These are phyloP conservation scores for Sporothrix euskadiensis DNA, from an alignment of 2,329 filamentous ascomycete species.

Conservation along the genomic window DNA sequence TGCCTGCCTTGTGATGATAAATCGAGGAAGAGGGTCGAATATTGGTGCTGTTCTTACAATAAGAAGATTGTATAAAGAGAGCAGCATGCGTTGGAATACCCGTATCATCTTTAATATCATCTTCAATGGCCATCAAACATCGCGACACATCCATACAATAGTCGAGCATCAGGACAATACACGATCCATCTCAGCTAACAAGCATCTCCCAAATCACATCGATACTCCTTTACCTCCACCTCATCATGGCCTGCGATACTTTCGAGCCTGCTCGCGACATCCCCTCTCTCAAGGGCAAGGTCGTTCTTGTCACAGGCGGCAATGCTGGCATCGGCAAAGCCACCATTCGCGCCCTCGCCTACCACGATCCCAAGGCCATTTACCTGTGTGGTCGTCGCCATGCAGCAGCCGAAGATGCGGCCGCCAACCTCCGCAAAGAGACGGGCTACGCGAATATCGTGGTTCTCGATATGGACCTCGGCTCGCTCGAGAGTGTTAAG, in stretches of 20 bases:
- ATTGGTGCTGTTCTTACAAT: background rate
- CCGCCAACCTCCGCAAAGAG: conserved; percentile 37
- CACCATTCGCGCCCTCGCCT: conserved; percentile 44
- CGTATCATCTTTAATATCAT: background rate
- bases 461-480: conserved; percentile 43
- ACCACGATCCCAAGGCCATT: conserved; percentile 51
- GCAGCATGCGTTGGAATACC: background rate
- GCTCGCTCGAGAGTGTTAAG: conserved; percentile 47
- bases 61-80: background rate
- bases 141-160: background rate
- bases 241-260: background rate
- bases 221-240: background rate
- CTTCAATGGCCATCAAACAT: background rate
- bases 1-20: background rate
- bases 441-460: background rate
- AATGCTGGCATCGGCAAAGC: conserved; percentile 46
- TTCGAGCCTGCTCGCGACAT: conserved; percentile 37
- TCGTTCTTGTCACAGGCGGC: conserved; percentile 48
- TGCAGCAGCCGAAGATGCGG: background rate
- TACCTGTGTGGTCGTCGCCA: conserved; percentile 42
- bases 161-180: background rate
- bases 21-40: background rate
- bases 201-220: background rate
- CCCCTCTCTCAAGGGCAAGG: conserved; percentile 42
- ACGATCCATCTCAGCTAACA: too few species aligned